These are phyloP conservation scores for Melastoma candidum DNA, from an alignment of 441 rosid species.

Conservation along the genomic window DNA sequence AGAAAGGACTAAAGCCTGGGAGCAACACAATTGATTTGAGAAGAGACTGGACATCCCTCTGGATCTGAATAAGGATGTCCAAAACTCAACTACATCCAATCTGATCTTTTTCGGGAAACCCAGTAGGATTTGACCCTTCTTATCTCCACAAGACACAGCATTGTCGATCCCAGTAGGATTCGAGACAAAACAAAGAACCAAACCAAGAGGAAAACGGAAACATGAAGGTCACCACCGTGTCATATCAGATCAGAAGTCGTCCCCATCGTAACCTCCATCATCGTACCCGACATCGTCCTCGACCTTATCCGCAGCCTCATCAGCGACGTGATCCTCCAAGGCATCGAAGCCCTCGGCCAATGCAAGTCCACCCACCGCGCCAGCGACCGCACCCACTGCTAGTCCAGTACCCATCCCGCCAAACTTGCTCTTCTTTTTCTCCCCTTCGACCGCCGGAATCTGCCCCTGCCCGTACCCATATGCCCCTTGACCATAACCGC, in stretches of 20 bases:
- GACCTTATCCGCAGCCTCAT: slow-evolving; percentile 48
- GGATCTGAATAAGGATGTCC: no score
- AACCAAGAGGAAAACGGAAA: background rate
- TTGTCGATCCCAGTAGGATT: no score
- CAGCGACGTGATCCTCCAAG: slow-evolving; percentile 54
- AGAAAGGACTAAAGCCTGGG: no score
- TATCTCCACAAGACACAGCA: no score
- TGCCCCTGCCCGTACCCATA: slow-evolving; percentile 15
- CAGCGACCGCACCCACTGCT: slow-evolving; percentile 77
- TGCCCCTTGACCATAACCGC: slow-evolving; percentile 10
- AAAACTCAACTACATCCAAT: no score
- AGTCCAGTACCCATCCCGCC: slow-evolving; percentile 74
- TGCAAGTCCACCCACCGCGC: slow-evolving; percentile 64
- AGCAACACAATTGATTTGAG: no score
- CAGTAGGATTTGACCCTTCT: no score
- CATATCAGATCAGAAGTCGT: slow-evolving; percentile 6
- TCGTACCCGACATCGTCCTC: slow-evolving; percentile 47
- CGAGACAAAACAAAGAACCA: background rate
- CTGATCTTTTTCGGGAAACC: no score
- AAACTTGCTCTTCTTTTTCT: slow-evolving; percentile 48
- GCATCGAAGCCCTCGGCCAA: slow-evolving; percentile 51
- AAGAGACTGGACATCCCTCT: no score
- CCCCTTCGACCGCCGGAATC: slow-evolving; percentile 19
- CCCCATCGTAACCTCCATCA: slow-evolving; percentile 23
- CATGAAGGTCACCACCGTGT: background rate